phyloP scores from a whole-genome alignment of 2,329 filamentous ascomycete genomes.

The Purpureocillium lavendulum region DNA sequence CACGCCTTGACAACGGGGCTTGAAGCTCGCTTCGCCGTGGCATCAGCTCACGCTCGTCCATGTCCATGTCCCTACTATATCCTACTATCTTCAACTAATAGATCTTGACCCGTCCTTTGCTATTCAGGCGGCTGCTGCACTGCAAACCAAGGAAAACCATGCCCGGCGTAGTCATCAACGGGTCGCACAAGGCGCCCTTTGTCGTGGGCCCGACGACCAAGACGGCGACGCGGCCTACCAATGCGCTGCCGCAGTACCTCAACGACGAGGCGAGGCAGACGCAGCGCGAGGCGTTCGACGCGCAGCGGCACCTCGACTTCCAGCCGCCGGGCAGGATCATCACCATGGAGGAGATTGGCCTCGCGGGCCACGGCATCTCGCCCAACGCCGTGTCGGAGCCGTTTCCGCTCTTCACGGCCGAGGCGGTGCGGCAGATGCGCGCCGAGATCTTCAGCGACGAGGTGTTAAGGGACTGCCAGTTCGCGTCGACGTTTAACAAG shows the following conservation, averaged over 20 bases:
- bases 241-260: conserved; percentile 16
- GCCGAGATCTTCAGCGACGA: conserved; percentile 50
- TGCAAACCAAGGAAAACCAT: not conserved
- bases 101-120: too few relatives aligned
- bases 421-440: conserved; percentile 54
- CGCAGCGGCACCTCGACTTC: conserved; percentile 46
- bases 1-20: too few relatives aligned
- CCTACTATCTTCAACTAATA: too few relatives aligned
- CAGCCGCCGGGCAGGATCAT: conserved; percentile 40
- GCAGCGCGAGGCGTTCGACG: conserved; percentile 33
- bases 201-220: conserved; percentile 21
- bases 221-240: conserved; percentile 16
- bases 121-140: too few relatives aligned
- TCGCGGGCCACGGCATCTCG: conserved; percentile 49
- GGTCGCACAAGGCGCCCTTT: conserved; percentile 6
- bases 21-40: too few relatives aligned
- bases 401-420: conserved; percentile 53
- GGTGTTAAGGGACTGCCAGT: conserved; percentile 48
- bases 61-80: too few relatives aligned
- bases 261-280: conserved; percentile 14
- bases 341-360: conserved; percentile 55
- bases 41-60: too few relatives aligned
- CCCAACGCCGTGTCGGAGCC: conserved; percentile 56
- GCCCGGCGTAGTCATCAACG: not conserved
- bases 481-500: conserved; percentile 33